A percentile compares a stretch with the other conserved stretches of the same genome.
Evolutionary conservation across 805 yeast species (phyloP).

Genomic region (Peterozyma xylosa): DNA sequence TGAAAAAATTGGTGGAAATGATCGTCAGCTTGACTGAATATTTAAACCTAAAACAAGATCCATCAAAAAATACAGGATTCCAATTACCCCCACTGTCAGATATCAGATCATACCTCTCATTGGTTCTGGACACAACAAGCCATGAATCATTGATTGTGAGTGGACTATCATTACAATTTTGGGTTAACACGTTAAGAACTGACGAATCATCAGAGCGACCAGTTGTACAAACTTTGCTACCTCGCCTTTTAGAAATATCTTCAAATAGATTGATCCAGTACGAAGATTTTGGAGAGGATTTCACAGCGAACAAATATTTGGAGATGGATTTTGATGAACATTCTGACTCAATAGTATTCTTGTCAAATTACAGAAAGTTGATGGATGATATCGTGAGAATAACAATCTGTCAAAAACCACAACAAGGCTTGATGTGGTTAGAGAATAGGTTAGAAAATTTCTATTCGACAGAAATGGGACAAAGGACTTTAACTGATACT

Average conservation of each 20-base stretch:
- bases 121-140: constrained; percentile 73
- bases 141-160: constrained; percentile 86
- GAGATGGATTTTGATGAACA: constrained; percentile 85
- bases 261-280: constrained; percentile 75
- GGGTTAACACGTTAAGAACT: constrained; percentile 84
- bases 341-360: constrained; percentile 70
- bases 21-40: constrained; percentile 80
- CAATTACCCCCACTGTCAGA: constrained; percentile 37
- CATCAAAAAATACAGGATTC: constrained; percentile 12
- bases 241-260: constrained; percentile 66
- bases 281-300: constrained; percentile 57
- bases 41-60: constrained; percentile 36
- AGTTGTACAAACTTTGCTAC: constrained; percentile 47
- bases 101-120: constrained; percentile 56
- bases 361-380: constrained; percentile 72
- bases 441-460: constrained; percentile 65
- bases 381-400: constrained; percentile 88
- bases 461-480: constrained; percentile 65
- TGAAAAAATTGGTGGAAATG: constrained; percentile 91
- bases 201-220: constrained; percentile 61
- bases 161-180: constrained; percentile 84
- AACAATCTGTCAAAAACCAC: constrained; percentile 78
- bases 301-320: constrained; percentile 55
- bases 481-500: constrained; percentile 47
- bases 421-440: constrained; percentile 76